A percentile compares a stretch with the other conserved stretches of the same genome.
phyloP scores from a whole-genome alignment of 2,329 filamentous ascomycete genomes.

The Aspergillus sp. region DNA sequence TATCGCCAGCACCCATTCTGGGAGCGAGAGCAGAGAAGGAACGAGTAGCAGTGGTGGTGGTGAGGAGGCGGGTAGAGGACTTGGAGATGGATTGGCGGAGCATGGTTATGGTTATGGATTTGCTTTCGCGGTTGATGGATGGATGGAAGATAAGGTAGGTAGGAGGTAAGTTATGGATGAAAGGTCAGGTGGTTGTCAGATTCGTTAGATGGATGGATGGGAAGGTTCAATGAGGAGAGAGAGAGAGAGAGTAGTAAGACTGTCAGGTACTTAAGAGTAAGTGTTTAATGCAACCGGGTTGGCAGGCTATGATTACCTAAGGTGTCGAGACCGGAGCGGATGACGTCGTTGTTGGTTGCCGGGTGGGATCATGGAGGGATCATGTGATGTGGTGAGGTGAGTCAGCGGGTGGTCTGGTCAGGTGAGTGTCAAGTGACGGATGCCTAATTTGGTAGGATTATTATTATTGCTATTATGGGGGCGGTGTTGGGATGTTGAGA shows the following conservation, averaged over 20 bases:
- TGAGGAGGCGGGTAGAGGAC: slow-evolving; percentile 53
- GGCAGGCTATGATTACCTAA: slow-evolving; percentile 2
- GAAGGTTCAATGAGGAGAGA: not conserved
- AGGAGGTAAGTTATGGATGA: not conserved
- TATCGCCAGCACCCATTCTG: slow-evolving; percentile 70
- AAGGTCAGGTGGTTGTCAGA: not conserved
- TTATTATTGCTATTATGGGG: not conserved
- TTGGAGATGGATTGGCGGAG: slow-evolving; percentile 65
- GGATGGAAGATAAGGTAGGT: not conserved
- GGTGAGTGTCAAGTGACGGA: slow-evolving; percentile 1
- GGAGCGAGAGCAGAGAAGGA: slow-evolving; percentile 66
- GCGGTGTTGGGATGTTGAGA: not conserved
- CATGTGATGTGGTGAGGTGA: slow-evolving; percentile 5
- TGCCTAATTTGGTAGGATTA: not conserved
- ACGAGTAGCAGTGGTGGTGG: slow-evolving; percentile 45
- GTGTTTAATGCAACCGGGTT: not conserved
- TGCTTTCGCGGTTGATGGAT: not conserved
- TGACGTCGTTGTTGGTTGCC: not conserved
- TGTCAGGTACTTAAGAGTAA: slow-evolving; percentile 5
- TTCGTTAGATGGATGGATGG: not conserved
- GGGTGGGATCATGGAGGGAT: not conserved
- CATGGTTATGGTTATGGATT: slow-evolving; percentile 50
- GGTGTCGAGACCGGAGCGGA: not conserved
- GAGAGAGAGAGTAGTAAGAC: not conserved
- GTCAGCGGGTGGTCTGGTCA: not conserved